Evolutionary conservation across 148 eudicot species (phyloP), one percentile per base, ranked within the genome.

Genomic region (Rhododendron williamsianum): DNA sequence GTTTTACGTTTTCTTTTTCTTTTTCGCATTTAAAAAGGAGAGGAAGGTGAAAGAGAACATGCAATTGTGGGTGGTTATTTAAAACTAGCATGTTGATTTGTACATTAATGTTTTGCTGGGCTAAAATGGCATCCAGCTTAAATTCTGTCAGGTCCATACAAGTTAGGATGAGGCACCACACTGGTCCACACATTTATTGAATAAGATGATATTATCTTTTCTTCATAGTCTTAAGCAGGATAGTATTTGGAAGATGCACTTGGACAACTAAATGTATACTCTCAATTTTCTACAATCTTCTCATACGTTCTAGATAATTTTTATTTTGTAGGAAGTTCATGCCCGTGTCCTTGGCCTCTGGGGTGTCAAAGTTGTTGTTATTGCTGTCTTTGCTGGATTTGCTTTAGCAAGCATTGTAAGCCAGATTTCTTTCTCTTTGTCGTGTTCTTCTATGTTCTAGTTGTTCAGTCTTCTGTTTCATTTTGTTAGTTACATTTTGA

Each of bases 341-440:
- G 99, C 98, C 82, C 98, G 91, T 15, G 80, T 95, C 85, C 90
- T 97, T 84, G 91, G 92, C 85, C 58, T 92, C 35, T 97, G 98
- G 99, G 93, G 89, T 83, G 94, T 97, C 46, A 97, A 97, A 91
- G 60, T 95, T 36, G 86, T 91, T 71, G 98, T 95, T 6, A 84
- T 97, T 82, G 87, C 90, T 87, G 89, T 91, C 82, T 97, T 97
- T 82, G 86, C 88, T 80, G 98, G 94, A 83, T 86, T 97, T 88
- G 87, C 98, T 82, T 86, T 97, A 88, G 97, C 96, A 80, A 97
- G 99, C 92, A 93, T 97, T 60, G 99, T 97, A 93, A 93, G 98
- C 25, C 56, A 48, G 49, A 49, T 88, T 82, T 45, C 86, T 76
- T 23, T 78, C 23, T 51, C 19, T n/a, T 60, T 51, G 54, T 78